Evolutionary conservation across 345 rosid genomes (phyloP), one percentile per base, ranked within the genome.

Genomic region (Cochlearia excelsa): DNA sequence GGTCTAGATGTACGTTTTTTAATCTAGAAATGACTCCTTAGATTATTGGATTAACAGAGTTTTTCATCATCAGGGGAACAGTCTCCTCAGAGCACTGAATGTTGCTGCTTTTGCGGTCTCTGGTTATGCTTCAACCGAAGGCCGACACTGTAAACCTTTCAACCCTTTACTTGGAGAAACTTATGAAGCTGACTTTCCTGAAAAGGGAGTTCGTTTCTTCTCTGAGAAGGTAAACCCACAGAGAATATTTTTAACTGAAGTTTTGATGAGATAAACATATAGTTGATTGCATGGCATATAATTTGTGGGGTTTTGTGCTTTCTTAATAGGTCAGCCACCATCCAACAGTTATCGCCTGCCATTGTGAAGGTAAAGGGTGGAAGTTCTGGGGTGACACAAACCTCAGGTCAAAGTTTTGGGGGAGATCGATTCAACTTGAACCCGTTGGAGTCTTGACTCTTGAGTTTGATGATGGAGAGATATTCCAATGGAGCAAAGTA

Each of bases 31-130:
- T 62, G 33, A 62, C 40, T 26, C 57, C 48, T 49, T 48, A 62
- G 69, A 42, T 37, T 63, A 59, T 49, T 56, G 48, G 6, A 63
- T 56, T 63, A 70, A 70, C 59, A 49, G 54, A 51, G 35, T 63
- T 63, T 64, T 59, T 47, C 63, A 59, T 59, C 68, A 31, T 56
- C 78, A 93, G 99, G 99, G 96, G 30, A 81, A 89, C 74, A 78
- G 80, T 69, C 77, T 87, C 56, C 69, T 79, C 29, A 81, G 97
- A 75, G 81, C 79, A 69, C 67, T 93, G 57, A 66, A 84, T 73
- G 95, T 93, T 79, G 94, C 95, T 61, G 94, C 99, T 30, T 93
- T 93, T 84, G 97, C 99, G 3, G 86, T 89, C 60, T 93, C 99
- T 66, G 97, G 95, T 57, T 93, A 89, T 74, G 94, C 97, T 68